Conservation (phyloP, 2,329 filamentous ascomycete genomes). For the Penicillium sp. region DNA sequence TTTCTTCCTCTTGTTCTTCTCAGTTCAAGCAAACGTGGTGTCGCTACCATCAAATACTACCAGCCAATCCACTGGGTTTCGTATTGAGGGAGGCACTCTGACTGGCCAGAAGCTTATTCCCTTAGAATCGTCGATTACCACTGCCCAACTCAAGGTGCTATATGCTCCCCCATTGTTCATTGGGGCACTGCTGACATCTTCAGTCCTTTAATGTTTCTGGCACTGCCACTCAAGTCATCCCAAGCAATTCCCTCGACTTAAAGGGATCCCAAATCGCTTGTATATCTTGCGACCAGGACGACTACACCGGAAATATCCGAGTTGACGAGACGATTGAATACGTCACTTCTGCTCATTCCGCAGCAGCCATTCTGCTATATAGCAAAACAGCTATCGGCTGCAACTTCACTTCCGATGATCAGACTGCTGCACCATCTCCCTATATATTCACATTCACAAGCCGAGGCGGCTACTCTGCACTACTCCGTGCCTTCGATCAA, state of each 20-base stretch:
- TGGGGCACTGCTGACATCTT: conserved; percentile 5
- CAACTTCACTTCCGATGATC: conserved; percentile 29
- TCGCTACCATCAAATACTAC: conserved; percentile 33
- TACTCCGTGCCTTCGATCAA: conserved; percentile 24
- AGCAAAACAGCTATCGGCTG: conserved; percentile 40
- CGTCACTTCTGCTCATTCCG: conserved; percentile 25
- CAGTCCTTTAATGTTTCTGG: conserved; percentile 31
- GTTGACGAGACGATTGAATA: conserved; percentile 34
- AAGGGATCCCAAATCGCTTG: conserved; percentile 36
- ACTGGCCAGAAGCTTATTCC: conserved; percentile 23
- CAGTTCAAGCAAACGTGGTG: conserved; percentile 18
- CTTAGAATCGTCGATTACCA: conserved; percentile 22
- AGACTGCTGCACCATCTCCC: conserved; percentile 20
- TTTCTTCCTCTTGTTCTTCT: conserved; percentile 11
- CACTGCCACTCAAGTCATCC: conserved; percentile 27
- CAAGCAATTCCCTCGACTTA: conserved; percentile 29
- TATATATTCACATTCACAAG: conserved; percentile 39
- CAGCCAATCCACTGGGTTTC: conserved; percentile 21
- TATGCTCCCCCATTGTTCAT: not conserved
- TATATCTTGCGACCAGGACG: conserved; percentile 41
- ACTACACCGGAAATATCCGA: conserved; percentile 39
- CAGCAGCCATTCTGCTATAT: conserved; percentile 41
- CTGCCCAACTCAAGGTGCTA: conserved; percentile 22
- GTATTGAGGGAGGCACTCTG: conserved; percentile 23
- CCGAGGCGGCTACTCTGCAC: conserved; percentile 7